Evolutionary conservation across 2,329 filamentous ascomycete species (phyloP).

Genomic region (Alternaria tenuissima): DNA sequence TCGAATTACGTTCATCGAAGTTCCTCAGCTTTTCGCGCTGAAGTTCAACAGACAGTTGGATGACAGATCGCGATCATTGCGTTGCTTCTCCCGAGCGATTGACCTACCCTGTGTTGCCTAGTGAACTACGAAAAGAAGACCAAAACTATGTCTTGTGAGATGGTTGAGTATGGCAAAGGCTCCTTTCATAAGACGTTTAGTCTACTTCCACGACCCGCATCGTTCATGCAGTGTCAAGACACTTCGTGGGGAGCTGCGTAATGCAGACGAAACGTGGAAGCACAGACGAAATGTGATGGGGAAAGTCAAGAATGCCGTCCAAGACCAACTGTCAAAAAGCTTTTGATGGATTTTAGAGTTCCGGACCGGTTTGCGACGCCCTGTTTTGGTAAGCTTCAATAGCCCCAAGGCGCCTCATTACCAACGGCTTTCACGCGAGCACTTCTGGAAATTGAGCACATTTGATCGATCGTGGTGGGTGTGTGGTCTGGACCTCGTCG

Average conservation of each 20-base stretch:
- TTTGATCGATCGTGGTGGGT: constrained; percentile 1
- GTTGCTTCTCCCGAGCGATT: not conserved
- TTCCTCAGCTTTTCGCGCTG: not conserved
- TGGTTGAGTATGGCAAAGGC: not conserved
- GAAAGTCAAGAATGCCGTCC: not conserved
- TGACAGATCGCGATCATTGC: not conserved
- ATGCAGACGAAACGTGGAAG: constrained; percentile 13
- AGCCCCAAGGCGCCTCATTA: constrained; percentile 5
- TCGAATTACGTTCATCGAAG: not conserved
- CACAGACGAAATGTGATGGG: constrained; percentile 8
- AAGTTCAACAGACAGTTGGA: not conserved
- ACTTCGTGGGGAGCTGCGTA: constrained; percentile 13
- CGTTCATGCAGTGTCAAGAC: not conserved
- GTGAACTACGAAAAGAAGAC: not conserved
- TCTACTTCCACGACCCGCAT: not conserved
- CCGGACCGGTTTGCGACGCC: constrained; percentile 11
- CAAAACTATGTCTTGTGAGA: not conserved
- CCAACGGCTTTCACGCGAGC: not conserved
- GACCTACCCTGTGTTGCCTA: not conserved
- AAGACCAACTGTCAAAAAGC: not conserved
- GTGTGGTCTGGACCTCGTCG: constrained; percentile 11
- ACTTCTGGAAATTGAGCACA: constrained; percentile 6
- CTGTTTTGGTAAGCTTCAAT: not conserved
- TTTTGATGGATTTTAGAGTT: constrained; percentile 10
- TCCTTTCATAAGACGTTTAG: not conserved